Conservation (phyloP, 768 basidiomycete genomes). For the Boletus sensibilis region DNA sequence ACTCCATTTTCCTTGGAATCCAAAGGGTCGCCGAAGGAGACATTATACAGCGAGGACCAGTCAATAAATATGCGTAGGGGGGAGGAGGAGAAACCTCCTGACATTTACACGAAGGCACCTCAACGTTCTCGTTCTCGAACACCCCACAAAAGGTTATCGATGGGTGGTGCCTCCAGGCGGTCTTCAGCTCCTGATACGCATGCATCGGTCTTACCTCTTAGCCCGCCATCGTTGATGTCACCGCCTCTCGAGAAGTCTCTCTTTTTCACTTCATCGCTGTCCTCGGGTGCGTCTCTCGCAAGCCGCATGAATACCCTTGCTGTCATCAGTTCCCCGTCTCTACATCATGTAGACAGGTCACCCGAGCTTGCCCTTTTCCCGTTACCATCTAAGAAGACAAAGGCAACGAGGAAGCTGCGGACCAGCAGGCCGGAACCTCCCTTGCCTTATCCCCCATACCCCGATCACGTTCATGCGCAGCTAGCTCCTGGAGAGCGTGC, state of each 20-base stretch:
- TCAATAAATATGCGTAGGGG: background rate
- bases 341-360: background rate
- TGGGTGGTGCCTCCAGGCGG: constrained; percentile 1
- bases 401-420: constrained; percentile 3
- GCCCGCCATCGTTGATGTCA: constrained; percentile 57
- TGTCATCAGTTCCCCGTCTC: background rate
- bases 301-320: background rate
- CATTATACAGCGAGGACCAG: background rate
- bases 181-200: constrained; percentile 28
- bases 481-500: background rate
- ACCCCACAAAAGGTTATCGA: background rate
- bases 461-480: background rate
- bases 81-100: background rate
- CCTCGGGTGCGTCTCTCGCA: constrained; percentile 19
- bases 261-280: constrained; percentile 43
- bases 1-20: constrained; percentile 10
- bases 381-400: constrained; percentile 14
- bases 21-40: background rate
- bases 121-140: constrained; percentile 14
- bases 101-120: constrained; percentile 21
- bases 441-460: constrained; percentile 27
- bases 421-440: constrained; percentile 9
- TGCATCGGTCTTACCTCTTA: constrained; percentile 47
- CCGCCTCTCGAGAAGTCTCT: constrained; percentile 55
- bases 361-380: constrained; percentile 21